These are phyloP conservation scores for Hypocreales sp. DNA, from an alignment of 2,329 filamentous ascomycete species.

Conservation along the genomic window DNA sequence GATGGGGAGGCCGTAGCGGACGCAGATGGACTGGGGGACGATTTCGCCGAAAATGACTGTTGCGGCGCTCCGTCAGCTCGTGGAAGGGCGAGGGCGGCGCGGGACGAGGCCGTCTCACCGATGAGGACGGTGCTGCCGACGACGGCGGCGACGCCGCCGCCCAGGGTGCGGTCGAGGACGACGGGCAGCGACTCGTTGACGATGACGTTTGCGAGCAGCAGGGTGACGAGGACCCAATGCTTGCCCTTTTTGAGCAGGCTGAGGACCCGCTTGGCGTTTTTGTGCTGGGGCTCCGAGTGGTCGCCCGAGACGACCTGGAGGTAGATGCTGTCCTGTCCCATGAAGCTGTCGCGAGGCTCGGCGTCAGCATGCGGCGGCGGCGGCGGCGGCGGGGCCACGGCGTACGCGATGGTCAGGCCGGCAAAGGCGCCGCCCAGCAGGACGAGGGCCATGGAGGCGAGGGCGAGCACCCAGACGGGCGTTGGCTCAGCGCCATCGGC, in stretches of 20 bases:
- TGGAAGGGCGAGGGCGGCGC: too few relatives aligned
- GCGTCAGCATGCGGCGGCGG: too few relatives aligned
- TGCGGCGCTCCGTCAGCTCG: too few relatives aligned
- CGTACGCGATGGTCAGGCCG: slow-evolving; percentile 75
- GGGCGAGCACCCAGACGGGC: slow-evolving; percentile 66
- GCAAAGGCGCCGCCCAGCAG: slow-evolving; percentile 86
- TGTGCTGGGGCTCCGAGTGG: slow-evolving; percentile 69
- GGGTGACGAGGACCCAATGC: slow-evolving; percentile 93
- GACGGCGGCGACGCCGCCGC: slow-evolving; percentile 87
- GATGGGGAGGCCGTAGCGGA: slow-evolving; percentile 88
- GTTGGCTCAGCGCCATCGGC: slow-evolving; percentile 40
- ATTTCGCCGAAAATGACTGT: slow-evolving; percentile 96
- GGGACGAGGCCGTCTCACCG: too few relatives aligned
- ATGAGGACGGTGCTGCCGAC: slow-evolving; percentile 88
- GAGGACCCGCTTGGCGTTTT: slow-evolving; percentile 70
- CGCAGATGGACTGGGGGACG: slow-evolving; percentile 88
- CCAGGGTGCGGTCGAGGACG: slow-evolving; percentile 82
- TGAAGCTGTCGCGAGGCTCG: too few relatives aligned
- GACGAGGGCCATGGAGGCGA: slow-evolving; percentile 66
- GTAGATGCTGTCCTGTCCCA: slow-evolving; percentile 85
- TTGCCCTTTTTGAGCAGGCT: slow-evolving; percentile 74
- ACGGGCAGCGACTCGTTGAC: slow-evolving; percentile 96
- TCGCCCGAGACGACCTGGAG: slow-evolving; percentile 86
- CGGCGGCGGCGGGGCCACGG: too few relatives aligned
- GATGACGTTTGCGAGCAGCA: slow-evolving; percentile 90